These are phyloP conservation scores for Triticum dicoccoides DNA, from an alignment of 176 grass and related monocot genomes.

Conservation along the genomic window DNA sequence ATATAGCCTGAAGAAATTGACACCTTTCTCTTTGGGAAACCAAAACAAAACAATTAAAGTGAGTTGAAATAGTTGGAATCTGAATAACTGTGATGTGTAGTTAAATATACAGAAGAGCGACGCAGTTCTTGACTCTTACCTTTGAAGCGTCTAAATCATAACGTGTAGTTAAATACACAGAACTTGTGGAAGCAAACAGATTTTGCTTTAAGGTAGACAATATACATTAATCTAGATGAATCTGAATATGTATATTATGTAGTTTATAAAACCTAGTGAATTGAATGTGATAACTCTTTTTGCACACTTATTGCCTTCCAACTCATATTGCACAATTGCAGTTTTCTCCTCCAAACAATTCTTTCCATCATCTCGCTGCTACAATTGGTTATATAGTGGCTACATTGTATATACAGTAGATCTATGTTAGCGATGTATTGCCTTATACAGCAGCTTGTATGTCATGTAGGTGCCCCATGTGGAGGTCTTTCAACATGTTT, in stretches of 20 bases:
- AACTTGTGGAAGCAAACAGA: background rate
- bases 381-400: background rate
- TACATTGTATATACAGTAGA: background rate
- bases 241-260: background rate
- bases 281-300: background rate
- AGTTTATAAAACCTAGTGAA: background rate
- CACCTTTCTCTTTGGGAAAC: background rate
- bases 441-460: background rate
- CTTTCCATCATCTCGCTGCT: background rate
- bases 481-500: conserved; percentile 9
- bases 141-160: background rate
- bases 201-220: background rate
- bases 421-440: background rate
- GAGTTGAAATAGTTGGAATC: background rate
- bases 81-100: background rate
- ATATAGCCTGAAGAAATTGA: background rate
- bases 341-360: background rate
- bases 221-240: background rate
- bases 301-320: background rate
- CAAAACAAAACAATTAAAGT: background rate
- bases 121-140: background rate
- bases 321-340: background rate
- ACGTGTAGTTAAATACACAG: background rate
- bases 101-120: background rate
- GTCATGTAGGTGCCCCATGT: conserved; percentile 24